phyloP scores from a whole-genome alignment of 2,329 filamentous ascomycete genomes.

The Sarocladium kiliense region DNA sequence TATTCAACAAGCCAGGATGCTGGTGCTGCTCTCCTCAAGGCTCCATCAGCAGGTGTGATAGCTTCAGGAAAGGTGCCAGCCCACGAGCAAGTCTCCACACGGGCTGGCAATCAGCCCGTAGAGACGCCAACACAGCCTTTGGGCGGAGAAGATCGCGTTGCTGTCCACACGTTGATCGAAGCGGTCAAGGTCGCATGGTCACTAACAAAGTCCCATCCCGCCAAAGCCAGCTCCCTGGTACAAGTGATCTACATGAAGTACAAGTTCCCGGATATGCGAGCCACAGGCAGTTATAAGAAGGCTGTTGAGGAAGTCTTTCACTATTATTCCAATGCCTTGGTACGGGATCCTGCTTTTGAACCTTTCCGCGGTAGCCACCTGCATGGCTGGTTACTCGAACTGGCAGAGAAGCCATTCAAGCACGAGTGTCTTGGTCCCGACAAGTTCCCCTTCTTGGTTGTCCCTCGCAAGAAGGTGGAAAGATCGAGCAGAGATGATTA shows the following conservation, averaged over 20 bases:
- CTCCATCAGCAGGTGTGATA: too few species aligned
- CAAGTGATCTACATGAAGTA: slow-evolving; percentile 28
- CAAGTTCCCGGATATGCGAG: slow-evolving; percentile 19
- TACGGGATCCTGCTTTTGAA: slow-evolving; percentile 25
- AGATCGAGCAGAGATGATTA: neutral
- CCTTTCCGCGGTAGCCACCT: slow-evolving; percentile 28
- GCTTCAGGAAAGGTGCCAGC: too few species aligned
- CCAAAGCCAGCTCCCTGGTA: slow-evolving; percentile 12
- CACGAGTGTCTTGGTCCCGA: slow-evolving; percentile 21
- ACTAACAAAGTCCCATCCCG: neutral
- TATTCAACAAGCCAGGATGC: too few species aligned
- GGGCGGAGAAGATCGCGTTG: neutral
- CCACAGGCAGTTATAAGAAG: slow-evolving; percentile 32
- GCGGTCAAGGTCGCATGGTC: neutral
- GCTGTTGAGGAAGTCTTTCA: slow-evolving; percentile 35
- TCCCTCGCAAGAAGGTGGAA: slow-evolving; percentile 16
- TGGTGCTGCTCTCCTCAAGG: too few species aligned
- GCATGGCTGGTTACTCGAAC: slow-evolving; percentile 27
- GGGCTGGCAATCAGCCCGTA: neutral
- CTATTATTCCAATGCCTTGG: slow-evolving; percentile 38
- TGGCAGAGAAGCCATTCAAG: slow-evolving; percentile 20
- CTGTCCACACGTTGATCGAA: neutral
- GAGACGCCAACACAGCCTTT: neutral
- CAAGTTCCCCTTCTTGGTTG: slow-evolving; percentile 22
- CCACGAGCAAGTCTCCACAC: neutral